Base-by-base conservation (phyloP, 2,329 filamentous ascomycete species). In the Scolecobasidium constrictum region DNA sequence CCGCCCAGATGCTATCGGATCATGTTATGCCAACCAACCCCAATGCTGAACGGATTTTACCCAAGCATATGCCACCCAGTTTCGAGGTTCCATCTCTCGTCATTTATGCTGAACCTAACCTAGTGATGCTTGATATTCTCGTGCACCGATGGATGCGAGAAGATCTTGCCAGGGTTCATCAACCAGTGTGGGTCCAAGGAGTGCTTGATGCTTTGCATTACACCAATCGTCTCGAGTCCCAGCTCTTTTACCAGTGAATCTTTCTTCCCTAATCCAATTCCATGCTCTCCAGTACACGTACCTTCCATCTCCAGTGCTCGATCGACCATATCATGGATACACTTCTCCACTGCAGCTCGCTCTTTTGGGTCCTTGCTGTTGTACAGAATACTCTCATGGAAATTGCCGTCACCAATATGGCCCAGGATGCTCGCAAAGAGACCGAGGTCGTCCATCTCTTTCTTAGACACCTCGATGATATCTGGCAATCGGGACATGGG, bases 251-350 rank as follows among this genome's bases (percentile, higher is more conserved):
- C 61, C 37, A 94, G 67, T 6, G 78, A 83, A 45, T 78, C 76
- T 64, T 93, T 94, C 65, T 94, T 94, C 13, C 85, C 86, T 60
- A 90, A 77, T 17, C 86, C 87, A 47, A 94, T 73, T 1, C 83
- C 83, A 59, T 94, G 86, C 61, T 94, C 87, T 20, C 86, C 87
- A 56, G 87, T 93, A 59, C 85, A 92, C 4, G 87, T 94, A 2
- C 88, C 86, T 46, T 94, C 88, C 87, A 95, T 94, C 50, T 90
- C 85, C 18, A 95, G 62, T 2, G 87, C 88, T n/a, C 86, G 76
- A 51, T 83, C 75, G 16, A 94, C 86, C 87, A 95, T 94, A 52
- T 86, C 81, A 56, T 88, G 79, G 37, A 95, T 86, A 49, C 85
- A 86, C 43, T 71, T 73, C 57, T 92, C 84, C 2, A 92, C 86